Base-by-base conservation (phyloP, 1,284 basidiomycete genomes). In the Ganoderma boninense region DNA sequence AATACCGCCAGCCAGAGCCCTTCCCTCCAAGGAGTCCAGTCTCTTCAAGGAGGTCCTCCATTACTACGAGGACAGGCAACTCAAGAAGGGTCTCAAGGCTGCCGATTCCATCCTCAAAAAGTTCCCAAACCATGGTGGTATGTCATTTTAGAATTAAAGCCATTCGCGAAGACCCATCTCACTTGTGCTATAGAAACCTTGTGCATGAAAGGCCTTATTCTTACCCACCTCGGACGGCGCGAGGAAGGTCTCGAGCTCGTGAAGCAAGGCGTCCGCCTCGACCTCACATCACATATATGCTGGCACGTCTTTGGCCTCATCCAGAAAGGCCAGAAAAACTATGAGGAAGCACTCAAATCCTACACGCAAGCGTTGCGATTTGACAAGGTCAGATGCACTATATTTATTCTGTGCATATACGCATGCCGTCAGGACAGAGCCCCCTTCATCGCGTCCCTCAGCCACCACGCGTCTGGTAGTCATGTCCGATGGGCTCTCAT, bases 251-350 rank as follows among this genome's bases (percentile, higher is more conserved):
- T 95, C 70, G 92, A 93, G 43, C 87, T 97, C 70, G 95, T 98
- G 70, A 94, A 94, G 83, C 91, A 95, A 73, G 98, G 96, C 61
- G 89, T 98, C 73, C 90, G 92, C 70, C 88, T 94, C 71, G 97
- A 99, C 83, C 86, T 97, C 70, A 95, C 91, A 46, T 97, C 95
- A 32, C 97, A 99, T 80, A 98, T 99, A 79, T 94, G 93, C 79
- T 99, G 98, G 97, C 98, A 99, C 81, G 97, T 99, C 71, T 95
- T 97, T 78, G 98, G 97, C 59, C 91, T 98, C 77, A 90, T 97
- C 43, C 94, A 96, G 79, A 95, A 97, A 81, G 93, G 92, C 57
- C 95, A 97, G 80, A 95, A 92, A 81, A 96, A 97, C 78, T 97
- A 96, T 76, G 92, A 94, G 76, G 94, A 95, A 78, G 94, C 95